These are phyloP conservation scores for Verticillium alfalfae DNA, from an alignment of 2,329 filamentous ascomycete species.

Conservation along the genomic window DNA sequence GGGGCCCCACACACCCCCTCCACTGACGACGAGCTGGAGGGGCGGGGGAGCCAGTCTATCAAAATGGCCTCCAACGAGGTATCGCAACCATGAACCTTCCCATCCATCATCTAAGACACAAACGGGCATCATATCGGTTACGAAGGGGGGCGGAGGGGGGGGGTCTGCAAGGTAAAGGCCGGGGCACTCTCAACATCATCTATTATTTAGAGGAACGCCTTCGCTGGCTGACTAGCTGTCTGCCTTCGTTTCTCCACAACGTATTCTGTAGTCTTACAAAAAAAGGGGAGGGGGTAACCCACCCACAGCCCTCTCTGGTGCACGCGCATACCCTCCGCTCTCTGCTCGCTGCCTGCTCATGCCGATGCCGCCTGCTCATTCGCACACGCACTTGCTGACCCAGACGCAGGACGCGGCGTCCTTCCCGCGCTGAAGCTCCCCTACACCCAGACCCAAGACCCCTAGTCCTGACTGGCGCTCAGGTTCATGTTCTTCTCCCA, in stretches of 20 bases:
- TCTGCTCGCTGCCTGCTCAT: too few relatives aligned
- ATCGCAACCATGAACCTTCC: not conserved
- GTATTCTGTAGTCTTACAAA: not conserved
- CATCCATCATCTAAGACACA: not conserved
- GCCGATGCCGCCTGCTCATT: too few relatives aligned
- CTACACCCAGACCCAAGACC: not conserved
- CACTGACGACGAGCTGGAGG: not conserved
- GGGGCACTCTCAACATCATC: not conserved
- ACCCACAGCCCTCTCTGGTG: too few relatives aligned
- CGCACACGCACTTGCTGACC: too few relatives aligned
- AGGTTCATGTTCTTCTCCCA: slow-evolving; percentile 59
- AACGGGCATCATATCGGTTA: not conserved
- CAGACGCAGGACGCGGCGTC: too few relatives aligned
- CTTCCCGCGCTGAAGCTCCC: not conserved
- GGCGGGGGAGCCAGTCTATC: not conserved
- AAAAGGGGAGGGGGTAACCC: not conserved
- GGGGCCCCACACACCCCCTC: not conserved
- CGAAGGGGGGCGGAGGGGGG: too few relatives aligned
- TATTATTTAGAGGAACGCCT: not conserved
- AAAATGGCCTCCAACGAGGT: not conserved
- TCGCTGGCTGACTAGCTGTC: not conserved
- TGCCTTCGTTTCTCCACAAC: not conserved
- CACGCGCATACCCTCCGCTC: too few relatives aligned
- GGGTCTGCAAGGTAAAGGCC: too few relatives aligned
- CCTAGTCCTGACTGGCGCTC: slow-evolving; percentile 46